Conservation (phyloP, 768 basidiomycete species). For the Russula sp. region DNA sequence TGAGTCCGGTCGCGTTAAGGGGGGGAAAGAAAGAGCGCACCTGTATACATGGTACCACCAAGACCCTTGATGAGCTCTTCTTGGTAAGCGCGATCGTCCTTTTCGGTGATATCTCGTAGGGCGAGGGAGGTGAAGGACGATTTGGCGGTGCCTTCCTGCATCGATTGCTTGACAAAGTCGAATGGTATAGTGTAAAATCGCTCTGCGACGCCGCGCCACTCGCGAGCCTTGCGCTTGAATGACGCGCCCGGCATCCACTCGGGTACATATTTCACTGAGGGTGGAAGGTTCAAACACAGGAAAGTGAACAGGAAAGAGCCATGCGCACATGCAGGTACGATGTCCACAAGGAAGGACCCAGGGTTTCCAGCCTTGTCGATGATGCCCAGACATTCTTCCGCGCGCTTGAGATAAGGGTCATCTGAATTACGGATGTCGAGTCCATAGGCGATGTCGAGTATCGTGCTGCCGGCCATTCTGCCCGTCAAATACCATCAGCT, state of each 20-base stretch:
- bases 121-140: conserved; percentile 28
- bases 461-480: conserved; percentile 29
- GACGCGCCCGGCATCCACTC: conserved; percentile 33
- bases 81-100: conserved; percentile 29
- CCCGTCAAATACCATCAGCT: not conserved
- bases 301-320: not conserved
- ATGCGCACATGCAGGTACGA: conserved; percentile 32
- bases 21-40: conserved; percentile 1
- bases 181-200: conserved; percentile 29
- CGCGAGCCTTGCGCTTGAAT: conserved; percentile 31
- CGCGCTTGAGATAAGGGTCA: conserved; percentile 30
- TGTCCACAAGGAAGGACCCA: conserved; percentile 34
- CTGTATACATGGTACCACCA: conserved; percentile 25
- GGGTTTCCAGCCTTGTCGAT: conserved; percentile 28
- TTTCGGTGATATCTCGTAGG: conserved; percentile 26
- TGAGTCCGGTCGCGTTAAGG: conserved; percentile 3
- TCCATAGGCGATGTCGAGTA: conserved; percentile 28
- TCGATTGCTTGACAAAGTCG: conserved; percentile 29
- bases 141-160: conserved; percentile 21
- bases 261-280: conserved; percentile 32
- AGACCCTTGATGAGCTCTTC: conserved; percentile 31
- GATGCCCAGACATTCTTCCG: conserved; percentile 28
- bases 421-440: conserved; percentile 25
- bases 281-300: not conserved
- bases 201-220: conserved; percentile 29